These are phyloP conservation scores for Eustoma russellianum DNA, from an alignment of 257 asterid species.

Conservation along the genomic window DNA sequence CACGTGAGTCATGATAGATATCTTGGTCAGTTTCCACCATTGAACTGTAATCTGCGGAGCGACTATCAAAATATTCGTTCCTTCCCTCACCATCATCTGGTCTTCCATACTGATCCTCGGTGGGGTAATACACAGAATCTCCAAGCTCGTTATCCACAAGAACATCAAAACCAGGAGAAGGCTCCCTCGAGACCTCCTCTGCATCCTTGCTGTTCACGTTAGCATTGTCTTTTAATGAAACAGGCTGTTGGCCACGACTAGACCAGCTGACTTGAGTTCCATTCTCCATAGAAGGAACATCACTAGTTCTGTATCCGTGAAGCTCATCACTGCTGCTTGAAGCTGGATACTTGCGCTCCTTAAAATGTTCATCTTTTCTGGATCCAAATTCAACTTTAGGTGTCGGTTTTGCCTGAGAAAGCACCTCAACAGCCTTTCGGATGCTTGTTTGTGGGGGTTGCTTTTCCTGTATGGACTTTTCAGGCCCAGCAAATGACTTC, in stretches of 20 bases:
- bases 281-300: constrained; percentile 11
- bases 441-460: constrained; percentile 22
- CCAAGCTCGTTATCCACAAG: constrained; percentile 74
- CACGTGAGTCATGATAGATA: constrained; percentile 37
- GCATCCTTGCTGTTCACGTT: constrained; percentile 18
- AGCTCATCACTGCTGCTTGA: constrained; percentile 12
- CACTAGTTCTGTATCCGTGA: constrained; percentile 11
- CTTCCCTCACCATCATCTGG: constrained; percentile 38
- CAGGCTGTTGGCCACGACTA: constrained; percentile 16
- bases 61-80: constrained; percentile 38
- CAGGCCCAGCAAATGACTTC: constrained; percentile 20
- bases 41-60: constrained; percentile 38
- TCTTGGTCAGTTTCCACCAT: constrained; percentile 38
- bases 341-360: constrained; percentile 11
- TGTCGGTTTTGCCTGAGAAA: constrained; percentile 19
- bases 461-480: constrained; percentile 25
- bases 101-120: constrained; percentile 62
- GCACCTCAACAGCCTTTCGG: constrained; percentile 26
- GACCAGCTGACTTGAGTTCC: constrained; percentile 10
- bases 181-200: constrained; percentile 70
- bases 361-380: constrained; percentile 23
- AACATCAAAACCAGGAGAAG: constrained; percentile 93
- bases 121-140: constrained; percentile 60
- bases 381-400: constrained; percentile 23
- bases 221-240: constrained; percentile 12